Percentiles rank a stretch among this genome's conserved stretches.
phyloP scores from a whole-genome alignment of 2,329 filamentous ascomycete species.

The Trichocomaceae sp. region DNA sequence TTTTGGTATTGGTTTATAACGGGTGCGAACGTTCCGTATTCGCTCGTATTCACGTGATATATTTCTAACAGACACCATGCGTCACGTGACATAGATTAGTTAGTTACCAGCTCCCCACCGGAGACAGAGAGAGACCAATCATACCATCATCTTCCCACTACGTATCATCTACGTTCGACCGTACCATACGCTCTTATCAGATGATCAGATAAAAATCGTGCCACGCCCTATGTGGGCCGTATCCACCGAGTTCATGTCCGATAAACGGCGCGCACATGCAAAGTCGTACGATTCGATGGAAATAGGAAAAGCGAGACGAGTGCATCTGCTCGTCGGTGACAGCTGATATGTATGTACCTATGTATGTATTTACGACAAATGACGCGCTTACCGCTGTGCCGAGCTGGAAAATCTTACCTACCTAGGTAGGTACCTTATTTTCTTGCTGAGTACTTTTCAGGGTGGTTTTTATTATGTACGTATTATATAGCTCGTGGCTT shows the following conservation, averaged over 20 bases:
- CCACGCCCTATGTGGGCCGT: background rate
- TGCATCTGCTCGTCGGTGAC: no score
- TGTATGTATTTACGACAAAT: background rate
- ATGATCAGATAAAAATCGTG: constrained; percentile 8
- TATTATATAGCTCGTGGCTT: background rate
- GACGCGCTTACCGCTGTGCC: constrained; percentile 5
- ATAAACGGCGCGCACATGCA: background rate
- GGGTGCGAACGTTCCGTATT: no score
- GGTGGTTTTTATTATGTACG: background rate
- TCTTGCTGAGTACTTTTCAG: background rate
- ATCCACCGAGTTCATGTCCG: background rate
- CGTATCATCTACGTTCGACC: background rate
- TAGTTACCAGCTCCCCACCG: no score
- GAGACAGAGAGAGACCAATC: no score
- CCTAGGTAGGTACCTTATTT: background rate
- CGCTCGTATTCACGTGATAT: no score
- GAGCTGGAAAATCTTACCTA: background rate
- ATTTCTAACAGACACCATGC: no score
- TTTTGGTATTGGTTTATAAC: no score
- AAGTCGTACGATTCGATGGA: background rate
- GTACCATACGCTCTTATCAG: constrained; percentile 1
- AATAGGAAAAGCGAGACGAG: background rate
- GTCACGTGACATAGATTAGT: no score
- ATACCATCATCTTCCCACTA: no score
- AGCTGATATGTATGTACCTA: background rate